Evolutionary conservation across 495 filamentous ascomycete genomes (phyloP).

Genomic region (Aspergillus homomorphus): DNA sequence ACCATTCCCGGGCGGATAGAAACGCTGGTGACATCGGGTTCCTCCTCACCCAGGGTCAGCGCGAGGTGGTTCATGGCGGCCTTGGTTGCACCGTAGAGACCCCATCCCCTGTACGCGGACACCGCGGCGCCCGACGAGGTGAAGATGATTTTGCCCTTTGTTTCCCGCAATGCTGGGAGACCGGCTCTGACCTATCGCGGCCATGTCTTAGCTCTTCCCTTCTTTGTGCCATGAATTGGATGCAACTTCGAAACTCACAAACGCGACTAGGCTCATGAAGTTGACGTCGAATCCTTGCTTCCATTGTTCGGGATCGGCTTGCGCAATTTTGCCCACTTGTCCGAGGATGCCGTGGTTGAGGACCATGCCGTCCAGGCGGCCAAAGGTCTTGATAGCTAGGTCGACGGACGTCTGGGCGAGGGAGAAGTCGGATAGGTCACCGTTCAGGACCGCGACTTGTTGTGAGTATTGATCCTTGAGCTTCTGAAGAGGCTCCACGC

Average conservation of each 20-base stretch:
- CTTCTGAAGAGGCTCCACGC: conserved; percentile 58
- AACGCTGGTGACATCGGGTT: conserved; percentile 70
- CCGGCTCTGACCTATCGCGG: conserved; percentile 63
- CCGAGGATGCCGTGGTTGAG: conserved; percentile 83
- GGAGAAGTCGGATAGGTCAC: conserved; percentile 68
- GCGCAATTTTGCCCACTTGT: conserved; percentile 69
- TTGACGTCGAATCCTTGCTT: conserved; percentile 75
- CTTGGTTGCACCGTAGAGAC: conserved; percentile 78
- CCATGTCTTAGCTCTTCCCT: not conserved
- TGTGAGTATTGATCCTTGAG: conserved; percentile 62
- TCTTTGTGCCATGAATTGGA: not conserved
- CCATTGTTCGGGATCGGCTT: conserved; percentile 68
- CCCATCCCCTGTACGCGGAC: conserved; percentile 70
- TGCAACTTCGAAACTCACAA: conserved; percentile 52
- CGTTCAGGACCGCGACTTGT: conserved; percentile 68
- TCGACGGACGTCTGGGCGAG: conserved; percentile 60
- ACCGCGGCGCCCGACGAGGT: conserved; percentile 73
- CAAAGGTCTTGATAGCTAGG: conserved; percentile 60
- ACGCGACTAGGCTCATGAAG: conserved; percentile 72
- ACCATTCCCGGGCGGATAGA: conserved; percentile 78
- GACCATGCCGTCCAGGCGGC: conserved; percentile 75
- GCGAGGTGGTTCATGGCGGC: conserved; percentile 84
- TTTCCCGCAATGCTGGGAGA: conserved; percentile 65
- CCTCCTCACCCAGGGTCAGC: conserved; percentile 70
- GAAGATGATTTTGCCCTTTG: conserved; percentile 68